phyloP scores from a whole-genome alignment of 148 eudicot genomes.

The Rheum nobile region DNA sequence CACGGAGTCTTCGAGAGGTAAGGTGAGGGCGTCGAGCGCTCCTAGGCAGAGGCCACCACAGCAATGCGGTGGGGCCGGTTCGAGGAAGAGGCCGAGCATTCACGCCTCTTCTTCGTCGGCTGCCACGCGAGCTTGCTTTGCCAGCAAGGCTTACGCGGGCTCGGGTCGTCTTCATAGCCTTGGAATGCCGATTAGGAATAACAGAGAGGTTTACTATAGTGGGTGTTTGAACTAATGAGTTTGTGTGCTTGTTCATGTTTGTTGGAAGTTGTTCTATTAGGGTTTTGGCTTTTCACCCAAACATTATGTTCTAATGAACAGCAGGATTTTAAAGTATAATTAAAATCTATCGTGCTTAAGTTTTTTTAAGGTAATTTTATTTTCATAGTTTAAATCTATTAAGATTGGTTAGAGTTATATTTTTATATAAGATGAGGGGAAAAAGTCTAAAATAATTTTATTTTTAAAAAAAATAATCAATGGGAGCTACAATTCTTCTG shows the following conservation, averaged over 20 bases:
- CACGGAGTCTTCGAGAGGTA: conserved; percentile 78
- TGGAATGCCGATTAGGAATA: conserved; percentile 48
- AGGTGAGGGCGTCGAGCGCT: conserved; percentile 66
- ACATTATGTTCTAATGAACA: too few species aligned
- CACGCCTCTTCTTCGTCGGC: conserved; percentile 7
- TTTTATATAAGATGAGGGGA: too few species aligned
- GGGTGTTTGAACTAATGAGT: conserved; percentile 24
- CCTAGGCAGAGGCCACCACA: conserved; percentile 65
- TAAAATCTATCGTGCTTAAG: too few species aligned
- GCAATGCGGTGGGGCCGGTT: conserved; percentile 17
- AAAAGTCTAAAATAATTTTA: too few species aligned
- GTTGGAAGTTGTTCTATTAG: neutral
- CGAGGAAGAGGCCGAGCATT: conserved; percentile 37
- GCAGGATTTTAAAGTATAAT: too few species aligned
- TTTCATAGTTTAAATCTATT: too few species aligned
- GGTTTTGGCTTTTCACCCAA: neutral
- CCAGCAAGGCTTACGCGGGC: conserved; percentile 56
- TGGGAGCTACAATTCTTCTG: too few species aligned
- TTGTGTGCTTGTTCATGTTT: neutral
- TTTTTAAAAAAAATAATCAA: too few species aligned
- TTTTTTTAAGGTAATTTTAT: too few species aligned
- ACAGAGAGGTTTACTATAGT: conserved; percentile 35
- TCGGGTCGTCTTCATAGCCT: conserved; percentile 65
- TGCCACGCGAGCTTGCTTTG: conserved; percentile 19
- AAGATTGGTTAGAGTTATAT: too few species aligned